These are phyloP conservation scores for Stropharia rugosoannulata DNA, from an alignment of 768 basidiomycete species.

Conservation along the genomic window DNA sequence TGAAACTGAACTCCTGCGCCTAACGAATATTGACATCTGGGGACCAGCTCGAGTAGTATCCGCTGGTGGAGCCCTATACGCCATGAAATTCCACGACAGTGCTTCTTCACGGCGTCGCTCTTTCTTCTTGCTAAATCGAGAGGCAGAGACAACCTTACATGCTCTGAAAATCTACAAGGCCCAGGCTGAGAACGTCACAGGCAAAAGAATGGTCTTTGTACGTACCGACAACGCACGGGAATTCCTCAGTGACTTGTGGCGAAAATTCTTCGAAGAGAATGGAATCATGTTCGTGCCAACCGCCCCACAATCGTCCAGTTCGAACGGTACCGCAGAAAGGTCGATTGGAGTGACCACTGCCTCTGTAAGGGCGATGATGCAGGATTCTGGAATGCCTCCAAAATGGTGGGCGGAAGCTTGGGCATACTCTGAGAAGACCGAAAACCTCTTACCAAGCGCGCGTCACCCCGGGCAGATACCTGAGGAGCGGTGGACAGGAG, in stretches of 20 bases:
- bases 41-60: no score
- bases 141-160: background rate
- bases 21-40: slow-evolving; percentile 4
- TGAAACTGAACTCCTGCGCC: background rate
- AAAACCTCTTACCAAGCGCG: no score
- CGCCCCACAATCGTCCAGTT: slow-evolving; percentile 3
- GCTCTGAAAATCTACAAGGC: background rate
- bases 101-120: background rate
- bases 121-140: slow-evolving; percentile 5
- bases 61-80: no score
- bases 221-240: slow-evolving; percentile 9
- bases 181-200: slow-evolving; percentile 3
- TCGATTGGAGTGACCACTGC: background rate
- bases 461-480: no score
- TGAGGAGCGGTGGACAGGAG: no score
- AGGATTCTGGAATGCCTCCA: no score
- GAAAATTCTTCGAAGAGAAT: background rate
- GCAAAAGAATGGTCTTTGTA: slow-evolving; percentile 5
- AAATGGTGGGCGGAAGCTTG: no score
- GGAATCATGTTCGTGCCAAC: background rate
- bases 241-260: slow-evolving; percentile 5
- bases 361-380: background rate
- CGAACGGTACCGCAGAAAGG: slow-evolving; percentile 8
- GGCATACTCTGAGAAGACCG: no score
- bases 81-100: no score